These are phyloP conservation scores for Hypoxylon sp. DNA, from an alignment of 2,329 filamentous ascomycete species.

Conservation along the genomic window DNA sequence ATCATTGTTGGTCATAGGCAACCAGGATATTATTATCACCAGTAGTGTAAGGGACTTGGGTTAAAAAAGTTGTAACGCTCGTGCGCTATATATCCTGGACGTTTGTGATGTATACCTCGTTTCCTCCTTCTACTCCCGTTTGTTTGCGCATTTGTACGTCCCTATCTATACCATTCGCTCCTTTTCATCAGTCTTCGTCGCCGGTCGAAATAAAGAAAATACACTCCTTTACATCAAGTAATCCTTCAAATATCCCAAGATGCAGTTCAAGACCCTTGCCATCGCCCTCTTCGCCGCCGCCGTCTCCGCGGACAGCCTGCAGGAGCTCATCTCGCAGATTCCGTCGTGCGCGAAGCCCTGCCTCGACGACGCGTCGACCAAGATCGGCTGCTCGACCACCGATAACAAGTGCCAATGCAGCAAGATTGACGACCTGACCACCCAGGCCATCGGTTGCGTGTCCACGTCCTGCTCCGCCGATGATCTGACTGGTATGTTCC, in stretches of 20 bases:
- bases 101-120: slow-evolving; percentile 31
- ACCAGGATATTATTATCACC: slow-evolving; percentile 20
- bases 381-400: slow-evolving; percentile 54
- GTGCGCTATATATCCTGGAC: slow-evolving; percentile 15
- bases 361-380: slow-evolving; percentile 52
- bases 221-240: slow-evolving; percentile 25
- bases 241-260: slow-evolving; percentile 39
- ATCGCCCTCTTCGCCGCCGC: slow-evolving; percentile 49
- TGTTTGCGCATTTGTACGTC: slow-evolving; percentile 5
- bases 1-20: slow-evolving; percentile 24
- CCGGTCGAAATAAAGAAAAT: slow-evolving; percentile 33
- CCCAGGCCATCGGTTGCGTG: slow-evolving; percentile 56
- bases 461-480: slow-evolving; percentile 54
- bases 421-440: slow-evolving; percentile 55
- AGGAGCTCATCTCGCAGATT: slow-evolving; percentile 52
- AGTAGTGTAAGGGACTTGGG: slow-evolving; percentile 3
- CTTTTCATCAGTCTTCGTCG: slow-evolving; percentile 21
- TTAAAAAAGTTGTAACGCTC: slow-evolving; percentile 19
- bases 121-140: slow-evolving; percentile 7
- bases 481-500: slow-evolving; percentile 56
- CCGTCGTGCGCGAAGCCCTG: slow-evolving; percentile 59
- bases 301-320: slow-evolving; percentile 47
- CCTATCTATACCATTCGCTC: slow-evolving; percentile 6
- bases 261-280: slow-evolving; percentile 53
- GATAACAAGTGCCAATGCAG: slow-evolving; percentile 59